Evolutionary conservation across 1,284 basidiomycete genomes (phyloP), one percentile per base, ranked within the genome.

Genomic region (Sphagnurus paluster): DNA sequence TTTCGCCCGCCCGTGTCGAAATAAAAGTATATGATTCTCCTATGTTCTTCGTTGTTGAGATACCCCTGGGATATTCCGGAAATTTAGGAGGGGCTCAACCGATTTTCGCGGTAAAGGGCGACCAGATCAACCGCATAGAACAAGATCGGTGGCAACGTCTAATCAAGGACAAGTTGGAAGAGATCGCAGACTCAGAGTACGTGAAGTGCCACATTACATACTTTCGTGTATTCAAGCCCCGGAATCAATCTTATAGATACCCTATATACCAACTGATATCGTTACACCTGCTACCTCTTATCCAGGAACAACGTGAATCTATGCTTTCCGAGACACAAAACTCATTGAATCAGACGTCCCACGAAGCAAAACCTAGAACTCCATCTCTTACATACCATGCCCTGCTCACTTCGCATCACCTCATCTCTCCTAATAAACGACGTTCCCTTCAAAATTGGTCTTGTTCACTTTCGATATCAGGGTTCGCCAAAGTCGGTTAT

Each of bases 401-500:
- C 20, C 74, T 89, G 5, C 72, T 89, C 45, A 84, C 80, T 4
- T 88, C 86, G 0, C 86, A 89, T 62, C 87, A 88, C 60, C 77
- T 89, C 42, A 69, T 84, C 37, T 83, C 87, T 0, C 74, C 81
- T 0, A 77, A 74, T 21, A 90, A 89, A 61, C 79, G 86, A 13
- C 79, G 82, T 25, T 72, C 76, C 44, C 71, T 89, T 11, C 71
- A 79, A 52, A 66, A 74, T 20, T 83, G 86, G 74, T 76, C 80
- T 0, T 72, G 75, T 13, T 72, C 77, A 17, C 74, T 87, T 23
- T 68, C 69, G 1, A 59, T 89, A 13, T 59, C 67, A 0, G 86
- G 87, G 0, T 89, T 88, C 58, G 79, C 83, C 4, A 89, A 89
- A 64, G 73, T 84, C 10, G 86, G 87, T 0, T 77, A 89, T 57